Base-by-base conservation (phyloP, 1,284 basidiomycete species). In the Pulchroboletus neoregius region DNA sequence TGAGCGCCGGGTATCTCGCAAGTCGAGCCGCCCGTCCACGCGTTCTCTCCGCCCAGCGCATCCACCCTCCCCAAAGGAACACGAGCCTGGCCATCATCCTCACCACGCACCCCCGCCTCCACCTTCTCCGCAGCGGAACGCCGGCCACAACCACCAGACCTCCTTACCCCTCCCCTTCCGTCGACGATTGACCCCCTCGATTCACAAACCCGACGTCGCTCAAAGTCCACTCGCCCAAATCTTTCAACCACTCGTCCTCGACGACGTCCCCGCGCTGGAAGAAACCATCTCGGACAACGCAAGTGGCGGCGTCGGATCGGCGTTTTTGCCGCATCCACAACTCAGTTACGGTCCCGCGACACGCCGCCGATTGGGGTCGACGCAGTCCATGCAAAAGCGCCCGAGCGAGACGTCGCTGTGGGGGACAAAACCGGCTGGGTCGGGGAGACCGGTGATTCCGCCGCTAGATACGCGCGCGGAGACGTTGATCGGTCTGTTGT, bases 171-270 rank as follows among this genome's bases (percentile, higher is more conserved):
- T 67, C 33, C 24, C 49, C 8, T 62, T 72, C 13, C 73, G 74
- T 28, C 60, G 68, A 26, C 74, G 82, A 22, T 42, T 79, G 10
- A 69, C 70, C 39, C 78, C 83, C 1, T 54, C 76, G 4, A 50
- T 78, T 45, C 68, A 66, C 34, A 74, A 71, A 33, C 50, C 63
- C 6, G 76, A 80, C 32, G 53, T 67, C 26, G 60, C 66, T 5
- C 72, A 75, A 22, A 71, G 60, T 41, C 87, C 87, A 15, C 70
- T 90, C 2, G 84, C 85, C 4, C 84, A 87, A 59, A 71, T 87
- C 11, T 90, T 79, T 60, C 81, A 82, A 48, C 83, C 87, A 4
- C 54, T 87, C 15, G 51, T 82, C 7, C 67, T 82, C 13, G 78
- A 80, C 39, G 77, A 80, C 11, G 66, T 13, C 3, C 36, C 71